Base-by-base conservation (phyloP, 306 rosid species). In the Lagenaria siceraria region DNA sequence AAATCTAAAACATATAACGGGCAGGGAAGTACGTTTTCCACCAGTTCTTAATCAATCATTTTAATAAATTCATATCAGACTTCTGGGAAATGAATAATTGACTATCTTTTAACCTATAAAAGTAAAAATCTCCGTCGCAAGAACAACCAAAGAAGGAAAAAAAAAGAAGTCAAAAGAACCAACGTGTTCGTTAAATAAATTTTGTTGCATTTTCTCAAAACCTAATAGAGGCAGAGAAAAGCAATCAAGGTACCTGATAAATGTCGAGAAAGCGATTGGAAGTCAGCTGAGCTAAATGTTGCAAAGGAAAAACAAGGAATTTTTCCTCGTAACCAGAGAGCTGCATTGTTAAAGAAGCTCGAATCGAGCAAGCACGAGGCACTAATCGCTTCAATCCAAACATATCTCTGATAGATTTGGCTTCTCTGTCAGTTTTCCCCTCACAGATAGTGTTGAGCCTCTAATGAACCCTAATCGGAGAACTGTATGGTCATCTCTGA, bases 181-280 rank as follows among this genome's bases (percentile, higher is more conserved):
- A n/a, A 10, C n/a, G 7, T n/a, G 33, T 69, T 69, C 53, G 54
- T 4, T 4, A 33, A 33, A 33, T 33, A 33, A 64, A 42, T 42
- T 17, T 33, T 4, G 36, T 2, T 10, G 21, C 6, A 12, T 33
- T 54, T 56, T 35, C 18, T 13, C 13, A 55, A 22, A 54, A 13
- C 24, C 55, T 40, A 22, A 58, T 56, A 18, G 25, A 40, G 8
- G 58, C 9, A 15, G 18, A 36, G 8, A 22, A 24, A 77, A 66
- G 15, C 36, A 42, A 21, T 15, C 22, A 35, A 4, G 51, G 54
- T 19, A 93, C 97, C 97, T 92, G 81, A 81, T 86, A 88, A 84
- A 90, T 78, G 84, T 95, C 93, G 78, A 95, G 79, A 82, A 89
- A 95, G 76, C 97, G 97, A 82, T 77, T 87, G 78, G 93, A 87